Evolutionary conservation across 345 rosid species (phyloP).

Genomic region (Luvunga scandens): DNA sequence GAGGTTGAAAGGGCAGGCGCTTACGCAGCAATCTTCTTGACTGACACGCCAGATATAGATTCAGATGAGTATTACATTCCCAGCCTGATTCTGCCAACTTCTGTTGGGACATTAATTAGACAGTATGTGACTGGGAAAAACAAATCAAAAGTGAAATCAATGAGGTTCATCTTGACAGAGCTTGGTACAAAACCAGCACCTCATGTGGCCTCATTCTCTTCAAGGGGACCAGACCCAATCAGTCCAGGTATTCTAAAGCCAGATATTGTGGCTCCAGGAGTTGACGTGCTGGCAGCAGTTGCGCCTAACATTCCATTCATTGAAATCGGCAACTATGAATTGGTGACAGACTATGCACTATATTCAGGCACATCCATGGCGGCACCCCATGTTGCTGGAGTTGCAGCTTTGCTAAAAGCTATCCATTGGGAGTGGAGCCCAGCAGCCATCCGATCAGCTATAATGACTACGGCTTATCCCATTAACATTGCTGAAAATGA

Average conservation of each 20-base stretch:
- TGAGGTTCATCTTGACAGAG: constrained; percentile 32
- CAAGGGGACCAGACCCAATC: constrained; percentile 59
- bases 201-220: constrained; percentile 57
- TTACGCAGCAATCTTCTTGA: constrained; percentile 28
- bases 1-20: constrained; percentile 36
- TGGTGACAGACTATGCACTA: constrained; percentile 35
- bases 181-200: constrained; percentile 45
- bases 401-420: constrained; percentile 52
- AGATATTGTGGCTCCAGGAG: constrained; percentile 48
- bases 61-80: constrained; percentile 29
- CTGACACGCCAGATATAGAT: constrained; percentile 12
- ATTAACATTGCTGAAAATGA: constrained; percentile 30
- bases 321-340: constrained; percentile 21
- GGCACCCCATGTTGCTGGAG: constrained; percentile 57
- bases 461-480: constrained; percentile 47
- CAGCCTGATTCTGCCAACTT: constrained; percentile 13
- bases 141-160: constrained; percentile 24
- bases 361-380: constrained; percentile 51
- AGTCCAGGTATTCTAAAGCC: constrained; percentile 39
- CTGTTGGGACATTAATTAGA: constrained; percentile 10
- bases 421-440: constrained; percentile 42
- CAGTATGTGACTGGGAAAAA: background rate
- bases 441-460: constrained; percentile 44
- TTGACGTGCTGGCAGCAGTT: constrained; percentile 40
- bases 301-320: constrained; percentile 19